Conservation (phyloP, 768 basidiomycete species). For the Psilocybe cyanescens region DNA sequence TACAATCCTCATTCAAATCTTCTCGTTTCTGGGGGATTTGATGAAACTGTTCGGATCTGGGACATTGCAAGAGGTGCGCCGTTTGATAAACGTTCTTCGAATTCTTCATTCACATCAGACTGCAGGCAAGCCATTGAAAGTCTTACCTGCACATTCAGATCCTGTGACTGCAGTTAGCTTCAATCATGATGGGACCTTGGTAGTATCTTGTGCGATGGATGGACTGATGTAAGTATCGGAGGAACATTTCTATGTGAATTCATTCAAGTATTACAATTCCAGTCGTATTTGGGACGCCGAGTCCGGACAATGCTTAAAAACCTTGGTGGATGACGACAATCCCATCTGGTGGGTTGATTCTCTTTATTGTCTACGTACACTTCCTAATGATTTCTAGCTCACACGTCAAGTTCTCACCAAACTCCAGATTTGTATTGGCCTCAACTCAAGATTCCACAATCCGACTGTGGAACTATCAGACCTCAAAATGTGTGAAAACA, state of each 20-base stretch:
- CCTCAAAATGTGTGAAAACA: conserved; percentile 90
- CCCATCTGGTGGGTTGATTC: conserved; percentile 72
- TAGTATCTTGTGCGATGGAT: conserved; percentile 96
- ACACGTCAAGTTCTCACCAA: conserved; percentile 90
- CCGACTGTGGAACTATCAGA: conserved; percentile 93
- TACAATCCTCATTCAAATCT: conserved; percentile 91
- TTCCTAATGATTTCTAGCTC: conserved; percentile 52
- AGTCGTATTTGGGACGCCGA: conserved; percentile 97
- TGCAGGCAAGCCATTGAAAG: conserved; percentile 81
- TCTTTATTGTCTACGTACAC: background rate
- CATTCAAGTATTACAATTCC: background rate
- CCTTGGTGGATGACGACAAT: conserved; percentile 94
- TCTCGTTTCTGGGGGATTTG: conserved; percentile 91
- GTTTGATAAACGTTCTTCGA: background rate
- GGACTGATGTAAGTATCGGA: conserved; percentile 82
- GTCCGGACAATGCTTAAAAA: conserved; percentile 97
- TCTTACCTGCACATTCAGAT: conserved; percentile 95
- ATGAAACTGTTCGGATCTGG: conserved; percentile 97
- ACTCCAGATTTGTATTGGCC: conserved; percentile 86
- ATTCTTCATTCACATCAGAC: conserved; percentile 1
- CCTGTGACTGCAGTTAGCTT: conserved; percentile 95
- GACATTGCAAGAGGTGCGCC: conserved; percentile 85
- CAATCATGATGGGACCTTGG: conserved; percentile 93
- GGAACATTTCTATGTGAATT: background rate
- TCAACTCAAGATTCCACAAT: conserved; percentile 95